These are phyloP conservation scores for Pseudogymnoascus sp. DNA, from an alignment of 2,329 filamentous ascomycete species.

Conservation along the genomic window DNA sequence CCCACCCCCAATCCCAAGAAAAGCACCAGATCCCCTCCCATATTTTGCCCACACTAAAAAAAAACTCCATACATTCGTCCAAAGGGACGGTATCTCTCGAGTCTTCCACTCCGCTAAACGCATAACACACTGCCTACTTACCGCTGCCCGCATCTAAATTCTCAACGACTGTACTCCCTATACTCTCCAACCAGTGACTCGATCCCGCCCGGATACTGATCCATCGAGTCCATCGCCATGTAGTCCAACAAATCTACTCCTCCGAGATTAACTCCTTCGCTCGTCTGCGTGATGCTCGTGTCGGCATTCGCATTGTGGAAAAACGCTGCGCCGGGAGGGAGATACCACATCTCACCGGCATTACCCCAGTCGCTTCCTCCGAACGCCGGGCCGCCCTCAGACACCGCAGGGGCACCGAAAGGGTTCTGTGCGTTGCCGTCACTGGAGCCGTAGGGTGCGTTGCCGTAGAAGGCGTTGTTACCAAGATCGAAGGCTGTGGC, in stretches of 20 bases:
- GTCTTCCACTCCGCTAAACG: slow-evolving; percentile 32
- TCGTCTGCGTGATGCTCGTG: slow-evolving; percentile 55
- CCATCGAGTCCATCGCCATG: slow-evolving; percentile 50
- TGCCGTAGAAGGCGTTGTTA: slow-evolving; percentile 45
- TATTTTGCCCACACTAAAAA: not conserved
- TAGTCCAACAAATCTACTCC: slow-evolving; percentile 60
- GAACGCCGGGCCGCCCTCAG: slow-evolving; percentile 20
- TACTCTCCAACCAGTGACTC: not conserved
- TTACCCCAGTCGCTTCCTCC: slow-evolving; percentile 22
- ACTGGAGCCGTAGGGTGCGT: slow-evolving; percentile 17
- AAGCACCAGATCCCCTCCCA: slow-evolving; percentile 15
- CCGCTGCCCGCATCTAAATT: not conserved
- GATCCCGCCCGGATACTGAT: slow-evolving; percentile 1
- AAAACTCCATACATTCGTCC: not conserved
- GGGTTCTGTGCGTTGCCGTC: slow-evolving; percentile 26
- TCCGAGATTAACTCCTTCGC: slow-evolving; percentile 58
- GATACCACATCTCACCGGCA: slow-evolving; percentile 53
- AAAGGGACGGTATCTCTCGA: not conserved
- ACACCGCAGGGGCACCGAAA: not conserved
- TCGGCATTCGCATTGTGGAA: slow-evolving; percentile 58
- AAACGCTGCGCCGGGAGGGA: slow-evolving; percentile 54
- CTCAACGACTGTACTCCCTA: slow-evolving; percentile 3
- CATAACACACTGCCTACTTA: not conserved
- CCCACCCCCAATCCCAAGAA: slow-evolving; percentile 21
- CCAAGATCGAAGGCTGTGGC: slow-evolving; percentile 55